Evolutionary conservation across 192 early-diverging fungal species (phyloP).

Genomic region (Podila epigama): DNA sequence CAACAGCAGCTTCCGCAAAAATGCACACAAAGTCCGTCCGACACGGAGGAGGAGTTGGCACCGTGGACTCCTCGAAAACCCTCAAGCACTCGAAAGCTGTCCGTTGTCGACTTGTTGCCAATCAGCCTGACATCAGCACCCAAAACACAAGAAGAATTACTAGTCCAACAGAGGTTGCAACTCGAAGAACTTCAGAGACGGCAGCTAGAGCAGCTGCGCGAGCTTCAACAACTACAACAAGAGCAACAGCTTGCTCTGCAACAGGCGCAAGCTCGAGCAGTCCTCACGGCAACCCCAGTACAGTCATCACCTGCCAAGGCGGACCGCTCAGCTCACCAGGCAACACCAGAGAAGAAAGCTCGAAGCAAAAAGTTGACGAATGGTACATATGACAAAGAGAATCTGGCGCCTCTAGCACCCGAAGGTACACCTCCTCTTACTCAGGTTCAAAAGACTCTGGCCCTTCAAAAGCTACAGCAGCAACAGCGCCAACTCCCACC

Average conservation of each 20-base stretch:
- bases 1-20: no score
- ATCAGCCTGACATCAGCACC: neutral
- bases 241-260: constrained; percentile 21
- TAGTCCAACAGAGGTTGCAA: constrained; percentile 9
- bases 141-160: constrained; percentile 9
- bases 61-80: neutral
- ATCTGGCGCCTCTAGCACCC: neutral
- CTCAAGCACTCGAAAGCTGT: neutral
- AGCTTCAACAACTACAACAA: constrained; percentile 1
- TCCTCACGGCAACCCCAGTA: neutral
- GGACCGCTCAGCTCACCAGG: no score
- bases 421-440: neutral
- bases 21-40: neutral
- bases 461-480: neutral
- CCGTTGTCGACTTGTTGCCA: neutral
- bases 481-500: neutral
- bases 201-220: constrained; percentile 23
- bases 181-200: constrained; percentile 19
- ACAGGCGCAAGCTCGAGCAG: neutral
- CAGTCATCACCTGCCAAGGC: no score
- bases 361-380: neutral
- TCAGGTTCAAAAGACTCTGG: neutral
- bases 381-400: neutral
- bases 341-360: no score
- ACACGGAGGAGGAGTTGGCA: neutral